Base-by-base conservation (phyloP, 225 moss, liverwort and hornwort species). In the Sphagnum contortum region DNA sequence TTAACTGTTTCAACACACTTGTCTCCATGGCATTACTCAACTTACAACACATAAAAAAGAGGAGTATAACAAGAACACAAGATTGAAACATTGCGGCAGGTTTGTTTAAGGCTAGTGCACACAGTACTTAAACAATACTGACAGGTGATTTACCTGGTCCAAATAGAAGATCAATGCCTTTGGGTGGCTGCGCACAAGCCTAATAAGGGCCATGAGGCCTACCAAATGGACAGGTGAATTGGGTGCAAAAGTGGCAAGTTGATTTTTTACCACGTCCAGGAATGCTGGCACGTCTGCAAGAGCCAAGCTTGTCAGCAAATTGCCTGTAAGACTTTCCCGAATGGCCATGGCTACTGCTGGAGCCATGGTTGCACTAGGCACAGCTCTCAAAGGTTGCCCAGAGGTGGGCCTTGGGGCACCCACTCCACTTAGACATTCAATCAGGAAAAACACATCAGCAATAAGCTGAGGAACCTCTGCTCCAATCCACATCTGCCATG, bases 251-350 rank as follows among this genome's bases (percentile, higher is more conserved):
- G 68, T 48, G 48, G 47, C 58, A 13, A 68, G 68, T 48, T 68
- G 68, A 29, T 47, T 68, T 10, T 68, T 47, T 9, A 57, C 68
- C 48, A 57, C 57, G 44, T 50, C 48, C 10, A 68, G 44, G n/a
- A 68, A 68, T 59, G 48, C 68, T 47, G 68, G 57, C 47, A 68
- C 68, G 59, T 68, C 57, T 49, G 68, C 57, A 46, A 57, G 45
- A 48, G 68, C 68, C 45, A 68, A 59, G 57, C 68, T 68, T 11
- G 57, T 57, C 4, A 68, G 68, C 3, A 68, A 58, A 59, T 68
- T 68, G 10, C 68, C 68, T 47, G 56, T 50, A 48, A 68, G 58
- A n/a, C 68, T 68, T 47, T 68, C 68, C 46, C 68, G 68, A 57
- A 68, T 68, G 8, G 68, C 57, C 59, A 68, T 68, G 13, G 68